Percentiles rank a stretch among this genome's conserved stretches.
phyloP scores from a whole-genome alignment of 2,329 filamentous ascomycete genomes.

The Zymoseptoria tritici region DNA sequence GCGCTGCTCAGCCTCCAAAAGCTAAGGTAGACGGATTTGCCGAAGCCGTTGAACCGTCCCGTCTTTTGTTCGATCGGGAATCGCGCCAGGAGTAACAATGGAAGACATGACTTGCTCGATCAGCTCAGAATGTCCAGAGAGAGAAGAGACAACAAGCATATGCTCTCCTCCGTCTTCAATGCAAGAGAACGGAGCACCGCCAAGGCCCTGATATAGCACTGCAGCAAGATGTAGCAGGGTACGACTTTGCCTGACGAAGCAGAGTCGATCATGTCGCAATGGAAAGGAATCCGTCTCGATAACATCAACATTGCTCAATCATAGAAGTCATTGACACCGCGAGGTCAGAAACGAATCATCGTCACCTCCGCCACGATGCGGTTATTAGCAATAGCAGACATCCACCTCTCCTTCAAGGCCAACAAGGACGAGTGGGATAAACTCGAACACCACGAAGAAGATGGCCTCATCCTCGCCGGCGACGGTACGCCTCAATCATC shows the following conservation, averaged over 20 bases:
- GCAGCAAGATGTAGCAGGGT: no score
- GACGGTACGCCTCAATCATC: conserved; percentile 29
- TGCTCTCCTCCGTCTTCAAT: not conserved
- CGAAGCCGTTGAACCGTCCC: no score
- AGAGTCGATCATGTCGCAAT: not conserved
- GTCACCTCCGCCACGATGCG: conserved; percentile 9
- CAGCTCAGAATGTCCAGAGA: no score
- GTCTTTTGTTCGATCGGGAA: no score
- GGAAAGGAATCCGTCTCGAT: not conserved
- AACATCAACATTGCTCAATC: not conserved
- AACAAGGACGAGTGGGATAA: conserved; percentile 39
- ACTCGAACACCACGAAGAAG: conserved; percentile 33
- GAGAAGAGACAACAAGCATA: not conserved
- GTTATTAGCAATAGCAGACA: conserved; percentile 41
- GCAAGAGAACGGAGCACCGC: no score
- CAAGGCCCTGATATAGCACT: no score
- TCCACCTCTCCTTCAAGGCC: conserved; percentile 41
- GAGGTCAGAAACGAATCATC: not conserved
- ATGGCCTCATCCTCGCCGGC: conserved; percentile 41
- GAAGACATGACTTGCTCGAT: no score
- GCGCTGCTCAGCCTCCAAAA: not conserved
- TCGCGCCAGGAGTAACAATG: no score
- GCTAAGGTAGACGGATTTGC: no score
- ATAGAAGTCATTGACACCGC: not conserved
- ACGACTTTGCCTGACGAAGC: not conserved